Evolutionary conservation across 495 filamentous ascomycete species (phyloP).

Genomic region (Penicillium paxilli): DNA sequence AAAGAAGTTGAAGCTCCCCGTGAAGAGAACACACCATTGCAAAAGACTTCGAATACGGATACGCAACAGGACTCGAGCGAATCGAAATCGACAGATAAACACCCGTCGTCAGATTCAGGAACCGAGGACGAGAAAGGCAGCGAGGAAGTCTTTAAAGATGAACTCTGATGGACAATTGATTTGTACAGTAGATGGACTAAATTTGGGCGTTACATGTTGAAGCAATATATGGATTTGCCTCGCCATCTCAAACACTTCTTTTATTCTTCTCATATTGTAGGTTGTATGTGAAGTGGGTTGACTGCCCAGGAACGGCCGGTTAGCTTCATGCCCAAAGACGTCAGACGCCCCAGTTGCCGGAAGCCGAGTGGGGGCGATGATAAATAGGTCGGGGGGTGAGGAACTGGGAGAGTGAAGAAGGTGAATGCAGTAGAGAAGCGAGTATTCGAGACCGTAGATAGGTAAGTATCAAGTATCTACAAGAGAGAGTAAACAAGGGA

Average conservation of each 20-base stretch:
- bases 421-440: too few relatives aligned
- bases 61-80: neutral
- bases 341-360: slow-evolving; percentile 27
- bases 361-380: slow-evolving; percentile 20
- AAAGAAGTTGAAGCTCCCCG: neutral
- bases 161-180: slow-evolving; percentile 44
- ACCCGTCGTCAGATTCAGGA: slow-evolving; percentile 16
- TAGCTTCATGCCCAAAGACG: slow-evolving; percentile 31
- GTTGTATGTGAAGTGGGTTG: too few relatives aligned
- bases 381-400: neutral
- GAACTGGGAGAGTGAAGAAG: neutral
- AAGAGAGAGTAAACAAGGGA: too few relatives aligned
- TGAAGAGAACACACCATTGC: neutral
- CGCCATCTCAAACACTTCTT: too few relatives aligned
- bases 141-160: slow-evolving; percentile 57
- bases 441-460: too few relatives aligned
- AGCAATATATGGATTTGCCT: too few relatives aligned
- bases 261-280: too few relatives aligned
- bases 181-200: slow-evolving; percentile 11
- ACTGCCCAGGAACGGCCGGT: slow-evolving; percentile 20
- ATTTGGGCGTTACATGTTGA: too few relatives aligned
- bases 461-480: too few relatives aligned
- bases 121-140: slow-evolving; percentile 34
- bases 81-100: slow-evolving; percentile 9
- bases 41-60: neutral